Evolutionary conservation across 768 basidiomycete genomes (phyloP), one percentile per base, ranked within the genome.

Genomic region (Auriscalpium vulgare): DNA sequence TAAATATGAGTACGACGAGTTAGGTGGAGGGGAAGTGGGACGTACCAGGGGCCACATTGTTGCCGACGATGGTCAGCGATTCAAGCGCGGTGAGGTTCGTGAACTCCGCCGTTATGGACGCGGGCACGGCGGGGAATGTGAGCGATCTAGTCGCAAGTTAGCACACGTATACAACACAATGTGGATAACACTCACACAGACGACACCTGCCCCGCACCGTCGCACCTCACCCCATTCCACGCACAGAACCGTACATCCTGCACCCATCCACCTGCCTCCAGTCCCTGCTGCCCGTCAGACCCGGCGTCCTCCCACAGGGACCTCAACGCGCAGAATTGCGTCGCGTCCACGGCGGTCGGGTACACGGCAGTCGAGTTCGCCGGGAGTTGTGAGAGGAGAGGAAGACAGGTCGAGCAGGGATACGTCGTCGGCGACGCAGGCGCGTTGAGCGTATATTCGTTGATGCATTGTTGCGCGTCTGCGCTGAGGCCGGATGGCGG

Each of bases 241-340:
- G 70, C 65, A 59, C 78, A 80, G 58, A 76, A 76, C 50, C 70
- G 67, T 40, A 72, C 60, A 50, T 78, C 73, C 58, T 74, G 72
- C 48, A 71, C 68, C 79, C 79, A 80, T 7, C 72, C 73, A 2
- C 70, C 71, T 19, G 71, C 73, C 49, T 70, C 68, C 9, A 80
- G 69, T 1, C 63, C 66, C 1, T 68, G 61, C 62, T 77, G 77
- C 1, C 73, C 75, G 51, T 67, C 63, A 14, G 65, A 58, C 14
- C 69, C 63, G 10, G 75, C 64, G 2, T 68, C 69, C 50, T 74
- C 73, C 59, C 74, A 78, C 58, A 80, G 61, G 10, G 75, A 68
- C 7, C 74, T 67, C 36, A 80, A 68, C 11, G 78, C 68, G 56
- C 78, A 80, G 57, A 80, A 80, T 59, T 80, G 78, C 1, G 75